These are phyloP conservation scores for grape (Vitis vinifera) DNA, from an alignment of 164 flowering plant species.

Conservation along the genomic window ASM3070453v1 NC_081809.1:12064501-12065000, in stretches of 20 bases:
- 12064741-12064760: neutral
- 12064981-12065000: conserved; percentile 73
- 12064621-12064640: no score
- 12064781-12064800: neutral
- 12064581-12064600: neutral
- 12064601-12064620: no score
- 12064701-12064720: neutral
- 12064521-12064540: no score
- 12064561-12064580: neutral
- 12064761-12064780: neutral
- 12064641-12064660: no score
- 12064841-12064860: conserved; percentile 85
- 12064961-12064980: conserved; percentile 98
- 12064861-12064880: conserved; percentile 82
- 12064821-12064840: neutral
- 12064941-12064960: conserved; percentile 63
- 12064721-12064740: neutral
- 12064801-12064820: neutral
- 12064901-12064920: conserved; percentile 99
- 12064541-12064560: no score
- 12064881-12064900: conserved; percentile 95
- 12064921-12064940: conserved; percentile 95
- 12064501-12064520: no score
- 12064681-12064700: neutral
- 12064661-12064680: neutral